These are phyloP conservation scores for Trametes villosa DNA, from an alignment of 768 basidiomycete species.

Conservation along the genomic window DNA sequence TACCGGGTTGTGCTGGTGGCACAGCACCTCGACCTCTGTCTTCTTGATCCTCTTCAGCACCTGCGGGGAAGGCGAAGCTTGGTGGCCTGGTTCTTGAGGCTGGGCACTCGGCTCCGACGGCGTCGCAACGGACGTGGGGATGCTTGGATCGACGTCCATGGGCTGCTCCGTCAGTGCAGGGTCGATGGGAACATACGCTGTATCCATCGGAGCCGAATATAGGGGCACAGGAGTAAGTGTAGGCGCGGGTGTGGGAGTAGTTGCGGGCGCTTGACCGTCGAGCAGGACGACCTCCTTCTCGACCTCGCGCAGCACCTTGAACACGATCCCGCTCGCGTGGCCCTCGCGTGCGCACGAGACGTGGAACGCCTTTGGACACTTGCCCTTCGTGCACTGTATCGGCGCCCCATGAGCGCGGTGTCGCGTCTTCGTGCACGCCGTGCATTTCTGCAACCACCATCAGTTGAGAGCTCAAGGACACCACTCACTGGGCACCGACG, in stretches of 20 bases:
- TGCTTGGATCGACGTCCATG: conserved; percentile 39
- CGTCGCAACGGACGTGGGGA: neutral
- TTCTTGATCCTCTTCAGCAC: conserved; percentile 76
- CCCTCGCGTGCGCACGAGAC: conserved; percentile 83
- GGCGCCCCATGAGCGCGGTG: conserved; percentile 76
- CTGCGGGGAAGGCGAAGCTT: conserved; percentile 11
- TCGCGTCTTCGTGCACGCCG: conserved; percentile 72
- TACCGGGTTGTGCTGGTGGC: conserved; percentile 91
- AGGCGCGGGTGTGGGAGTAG: neutral
- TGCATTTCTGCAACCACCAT: conserved; percentile 77
- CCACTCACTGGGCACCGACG: neutral
- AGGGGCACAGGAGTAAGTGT: neutral
- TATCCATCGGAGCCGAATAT: neutral
- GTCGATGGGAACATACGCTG: neutral
- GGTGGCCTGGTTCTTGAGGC: neutral
- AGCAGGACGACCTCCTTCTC: conserved; percentile 82
- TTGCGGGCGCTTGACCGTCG: conserved; percentile 39
- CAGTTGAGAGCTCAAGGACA: neutral
- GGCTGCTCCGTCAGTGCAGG: conserved; percentile 20
- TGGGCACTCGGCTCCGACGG: neutral
- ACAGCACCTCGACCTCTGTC: conserved; percentile 74
- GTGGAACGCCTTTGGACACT: conserved; percentile 93
- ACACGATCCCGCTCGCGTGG: conserved; percentile 56
- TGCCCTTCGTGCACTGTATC: conserved; percentile 93
- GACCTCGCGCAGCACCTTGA: conserved; percentile 64